Base-by-base conservation (phyloP, 2,329 filamentous ascomycete genomes). In the Dichotomopilus funicola region DNA sequence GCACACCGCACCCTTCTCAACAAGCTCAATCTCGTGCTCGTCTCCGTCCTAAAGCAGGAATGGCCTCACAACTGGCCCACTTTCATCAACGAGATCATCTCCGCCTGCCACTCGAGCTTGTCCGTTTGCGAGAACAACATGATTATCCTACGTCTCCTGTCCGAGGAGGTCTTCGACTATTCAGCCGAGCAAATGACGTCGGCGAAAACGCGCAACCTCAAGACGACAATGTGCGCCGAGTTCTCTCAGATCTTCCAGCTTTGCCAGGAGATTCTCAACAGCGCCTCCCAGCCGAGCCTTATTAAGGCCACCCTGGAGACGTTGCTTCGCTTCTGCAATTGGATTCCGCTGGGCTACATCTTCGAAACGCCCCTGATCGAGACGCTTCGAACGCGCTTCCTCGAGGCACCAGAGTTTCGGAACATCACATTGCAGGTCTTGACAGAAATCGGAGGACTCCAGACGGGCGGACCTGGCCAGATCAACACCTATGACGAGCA, bases 81-180 rank as follows among this genome's bases (percentile, higher is more conserved):
- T 19, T 99, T 99, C 74, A 97, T 99, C 81, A 97, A 97, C 78
- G 94, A 99, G 77, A 99, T 99, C 73, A 91, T 99, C 66, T 88
- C 90, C 27, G 92, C 94, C 54, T 97, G 91, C 74, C 91, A 95
- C 71, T 92, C 89, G 64, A 96, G 88, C 73, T 78, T 99, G 53
- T 94, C 92, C 40, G 95, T 99, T 66, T 99, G 95, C 81, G 94
- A 99, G 76, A 99, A 99, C 78, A 99, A 99, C 79, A 99, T 99
- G 94, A 91, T 89, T 62, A 97, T 99, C 65, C 82, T 99, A 64
- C 87, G 94, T 58, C 77, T 99, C 65, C 81, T 99, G 46, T 99
- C 94, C 6, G 94, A 99, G 72, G 94, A 99, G 72, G 92, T 99
- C 40, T 99, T 99, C 68, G 94, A 99, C 76, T 99, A 95, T 73